Conservation (phyloP, 2,329 filamentous ascomycete species). For the Fusarium guadeloupense region DNA sequence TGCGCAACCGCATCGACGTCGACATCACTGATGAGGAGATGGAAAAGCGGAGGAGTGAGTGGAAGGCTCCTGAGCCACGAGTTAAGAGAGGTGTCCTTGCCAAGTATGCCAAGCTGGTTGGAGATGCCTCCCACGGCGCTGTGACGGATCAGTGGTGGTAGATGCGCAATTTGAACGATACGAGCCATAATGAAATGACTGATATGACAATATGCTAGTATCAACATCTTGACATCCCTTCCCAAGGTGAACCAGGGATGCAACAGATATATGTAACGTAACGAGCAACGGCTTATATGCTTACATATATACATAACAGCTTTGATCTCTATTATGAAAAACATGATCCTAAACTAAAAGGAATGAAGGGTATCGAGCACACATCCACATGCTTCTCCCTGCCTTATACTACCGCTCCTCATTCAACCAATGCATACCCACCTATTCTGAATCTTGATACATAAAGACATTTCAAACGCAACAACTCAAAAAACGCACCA, state of each 20-base stretch:
- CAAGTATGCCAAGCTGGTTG: conserved; percentile 88
- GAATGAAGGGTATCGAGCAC: conserved; percentile 46
- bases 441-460: conserved; percentile 21
- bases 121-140: conserved; percentile 90
- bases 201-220: not conserved
- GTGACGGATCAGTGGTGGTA: conserved; percentile 72
- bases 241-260: not conserved
- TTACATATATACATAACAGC: conserved; percentile 11
- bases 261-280: not conserved
- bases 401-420: conserved; percentile 8
- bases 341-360: conserved; percentile 33
- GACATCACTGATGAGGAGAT: conserved; percentile 77
- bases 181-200: conserved; percentile 8
- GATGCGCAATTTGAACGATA: not conserved
- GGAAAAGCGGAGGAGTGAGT: conserved; percentile 67
- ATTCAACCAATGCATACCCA: conserved; percentile 18
- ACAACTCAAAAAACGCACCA: conserved; percentile 9
- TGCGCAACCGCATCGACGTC: conserved; percentile 76
- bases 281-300: conserved; percentile 4
- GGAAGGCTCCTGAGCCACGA: conserved; percentile 75
- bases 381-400: conserved; percentile 37
- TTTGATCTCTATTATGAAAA: conserved; percentile 37
- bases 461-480: conserved; percentile 15
- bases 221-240: not conserved
- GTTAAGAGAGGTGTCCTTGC: conserved; percentile 86